Conservation (phyloP, 1,139 yeast genomes). For the Geotrichum histeridarum region DNA sequence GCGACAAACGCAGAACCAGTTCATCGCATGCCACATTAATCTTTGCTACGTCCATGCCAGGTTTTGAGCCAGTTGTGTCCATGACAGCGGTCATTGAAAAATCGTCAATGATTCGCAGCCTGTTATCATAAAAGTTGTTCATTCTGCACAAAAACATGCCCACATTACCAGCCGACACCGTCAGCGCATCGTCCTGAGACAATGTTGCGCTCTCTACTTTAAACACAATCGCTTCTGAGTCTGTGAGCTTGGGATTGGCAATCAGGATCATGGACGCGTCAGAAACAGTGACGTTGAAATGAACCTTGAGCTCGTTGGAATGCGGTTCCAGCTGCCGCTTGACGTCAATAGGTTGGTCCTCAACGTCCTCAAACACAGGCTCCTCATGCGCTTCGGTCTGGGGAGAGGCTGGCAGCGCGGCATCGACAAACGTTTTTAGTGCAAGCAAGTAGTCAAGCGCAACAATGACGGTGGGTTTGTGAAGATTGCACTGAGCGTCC, state of each 20-base stretch:
- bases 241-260: constrained; percentile 65
- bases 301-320: constrained; percentile 22
- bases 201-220: constrained; percentile 75
- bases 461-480: constrained; percentile 70
- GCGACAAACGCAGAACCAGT: constrained; percentile 68
- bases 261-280: constrained; percentile 72
- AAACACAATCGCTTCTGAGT: constrained; percentile 85
- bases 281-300: constrained; percentile 64
- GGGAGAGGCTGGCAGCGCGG: constrained; percentile 36
- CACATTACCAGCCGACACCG: constrained; percentile 66
- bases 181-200: constrained; percentile 61
- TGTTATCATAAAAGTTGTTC: constrained; percentile 55
- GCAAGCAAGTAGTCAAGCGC: constrained; percentile 85
- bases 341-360: constrained; percentile 20
- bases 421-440: constrained; percentile 56
- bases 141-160: constrained; percentile 83
- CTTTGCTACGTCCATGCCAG: constrained; percentile 52
- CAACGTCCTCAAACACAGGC: background rate
- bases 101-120: constrained; percentile 78
- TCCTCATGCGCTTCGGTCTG: constrained; percentile 20
- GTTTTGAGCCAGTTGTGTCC: constrained; percentile 63
- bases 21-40: constrained; percentile 76
- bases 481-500: constrained; percentile 59
- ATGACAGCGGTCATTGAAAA: constrained; percentile 72
- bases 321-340: constrained; percentile 5